Base-by-base conservation (phyloP, 163 green algal species). In the Scenedesmus sp. region DNA sequence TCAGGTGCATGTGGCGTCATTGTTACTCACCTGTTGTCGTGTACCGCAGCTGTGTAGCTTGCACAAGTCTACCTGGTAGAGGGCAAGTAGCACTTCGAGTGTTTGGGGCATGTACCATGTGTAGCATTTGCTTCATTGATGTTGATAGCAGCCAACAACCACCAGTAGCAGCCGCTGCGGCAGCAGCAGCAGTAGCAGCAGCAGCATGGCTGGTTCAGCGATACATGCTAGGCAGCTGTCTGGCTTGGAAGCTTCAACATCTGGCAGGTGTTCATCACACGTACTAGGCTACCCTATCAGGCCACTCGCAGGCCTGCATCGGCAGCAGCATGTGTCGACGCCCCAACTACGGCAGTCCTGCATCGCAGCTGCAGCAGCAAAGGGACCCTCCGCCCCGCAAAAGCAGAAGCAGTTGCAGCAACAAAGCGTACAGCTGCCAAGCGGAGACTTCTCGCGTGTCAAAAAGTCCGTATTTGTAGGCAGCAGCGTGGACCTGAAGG, bases 401-500 rank as follows among this genome's bases (percentile, higher is more conserved):
- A 16, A 34, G 54, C 82, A 88, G 16, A 62, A 77, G 23, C 74
- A 81, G 26, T 4, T 57, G n/a, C 88, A 81, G 15, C 82, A 54
- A 8, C 55, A 46, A 59, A 88, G 82, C 8, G 18, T 88, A 46
- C 59, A 60, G 16, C n/a, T 93, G 26, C 90, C 90, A 18, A 46
- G 18, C 9, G 70, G 26, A 10, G 90, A 93, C n/a, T 90, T 90
- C 46, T 76, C 90, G 9, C 92, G 88, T 0, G 91, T 99, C 0
- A 95, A 94, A 56, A 97, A 91, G 4, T 94, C 97, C 2, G 93
- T 95, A 83, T 99, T 97, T 88, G 89, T 99, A 6, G 97, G 96
- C 52, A 99, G 96, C 94, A 97, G 94, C 85, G 95, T 95, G 20
- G 91, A 93, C 13, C 87, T 99, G 4, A 89, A 86, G 1, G 92